Evolutionary conservation across 176 grass and related monocot species (phyloP).

Genomic region (Triticum turgidum): DNA sequence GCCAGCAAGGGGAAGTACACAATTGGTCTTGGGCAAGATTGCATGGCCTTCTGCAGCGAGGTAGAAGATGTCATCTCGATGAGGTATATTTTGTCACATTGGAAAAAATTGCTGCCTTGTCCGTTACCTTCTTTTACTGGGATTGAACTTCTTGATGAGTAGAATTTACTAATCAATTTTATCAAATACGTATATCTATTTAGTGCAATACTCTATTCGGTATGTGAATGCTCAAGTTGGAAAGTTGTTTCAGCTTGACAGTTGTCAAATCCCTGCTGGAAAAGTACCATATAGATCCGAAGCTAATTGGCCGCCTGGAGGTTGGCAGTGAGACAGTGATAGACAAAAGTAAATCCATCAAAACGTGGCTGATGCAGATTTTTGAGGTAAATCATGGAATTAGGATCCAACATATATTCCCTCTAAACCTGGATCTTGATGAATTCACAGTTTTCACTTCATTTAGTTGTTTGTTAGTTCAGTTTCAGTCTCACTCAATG

Average conservation of each 20-base stretch:
- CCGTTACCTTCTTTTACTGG: background rate
- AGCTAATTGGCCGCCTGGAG: conserved; percentile 67
- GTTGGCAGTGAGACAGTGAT: conserved; percentile 88
- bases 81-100: conserved; percentile 50
- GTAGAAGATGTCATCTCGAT: conserved; percentile 97
- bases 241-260: conserved; percentile 64
- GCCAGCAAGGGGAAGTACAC: conserved; percentile 97
- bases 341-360: conserved; percentile 96
- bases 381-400: conserved; percentile 47
- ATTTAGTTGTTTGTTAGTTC: background rate
- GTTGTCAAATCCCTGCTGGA: conserved; percentile 61
- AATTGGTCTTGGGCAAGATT: conserved; percentile 92
- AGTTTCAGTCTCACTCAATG: background rate
- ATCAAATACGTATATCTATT: background rate
- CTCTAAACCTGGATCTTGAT: background rate
- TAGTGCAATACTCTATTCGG: background rate
- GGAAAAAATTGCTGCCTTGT: background rate
- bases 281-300: conserved; percentile 73
- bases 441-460: background rate
- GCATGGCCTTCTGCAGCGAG: conserved; percentile 93
- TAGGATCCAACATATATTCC: conserved; percentile 1
- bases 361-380: conserved; percentile 91
- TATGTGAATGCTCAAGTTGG: conserved; percentile 31
- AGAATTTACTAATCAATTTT: background rate
- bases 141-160: background rate